Percentiles rank a stretch among this genome's conserved stretches.
Conservation (phyloP, 192 early-diverging fungal genomes). For the Coemansia sp. region DNA sequence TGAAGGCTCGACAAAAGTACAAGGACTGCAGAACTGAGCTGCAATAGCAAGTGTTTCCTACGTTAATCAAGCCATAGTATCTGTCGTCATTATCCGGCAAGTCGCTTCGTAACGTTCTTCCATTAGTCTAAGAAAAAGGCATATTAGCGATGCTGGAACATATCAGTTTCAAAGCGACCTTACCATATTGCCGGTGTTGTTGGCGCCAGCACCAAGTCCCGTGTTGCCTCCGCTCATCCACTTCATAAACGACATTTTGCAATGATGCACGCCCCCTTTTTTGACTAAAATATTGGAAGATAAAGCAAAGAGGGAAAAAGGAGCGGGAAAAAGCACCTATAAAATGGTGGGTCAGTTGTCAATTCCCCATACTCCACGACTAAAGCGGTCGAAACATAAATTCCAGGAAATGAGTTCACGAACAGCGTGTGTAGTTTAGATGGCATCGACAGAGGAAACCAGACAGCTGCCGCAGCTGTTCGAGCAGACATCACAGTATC, state of each 20-base stretch:
- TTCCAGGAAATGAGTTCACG: no score
- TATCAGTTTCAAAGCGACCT: no score
- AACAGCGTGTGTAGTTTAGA: neutral
- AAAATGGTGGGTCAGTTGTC: no score
- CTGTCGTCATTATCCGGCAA: constrained; percentile 68
- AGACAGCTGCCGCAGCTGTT: constrained; percentile 49
- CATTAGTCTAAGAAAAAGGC: constrained; percentile 16
- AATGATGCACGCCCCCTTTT: no score
- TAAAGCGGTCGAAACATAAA: no score
- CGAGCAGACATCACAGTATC: constrained; percentile 71
- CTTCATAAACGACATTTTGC: constrained; percentile 64
- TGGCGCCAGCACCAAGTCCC: constrained; percentile 22
- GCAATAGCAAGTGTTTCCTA: constrained; percentile 74
- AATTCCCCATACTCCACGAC: no score
- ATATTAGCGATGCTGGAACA: no score
- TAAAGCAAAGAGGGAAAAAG: neutral
- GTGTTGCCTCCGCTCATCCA: constrained; percentile 57
- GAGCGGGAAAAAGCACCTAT: neutral
- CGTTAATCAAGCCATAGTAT: constrained; percentile 89
- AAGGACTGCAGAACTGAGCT: constrained; percentile 96
- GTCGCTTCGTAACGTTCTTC: constrained; percentile 18
- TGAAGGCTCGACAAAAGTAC: constrained; percentile 92
- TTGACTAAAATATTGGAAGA: neutral
- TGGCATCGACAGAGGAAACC: neutral
- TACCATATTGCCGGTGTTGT: neutral